A percentile compares a stretch with the other conserved stretches of the same genome.
These are phyloP conservation scores for Rhodotorula sp. DNA, from an alignment of 1,284 basidiomycete species.

Conservation along the genomic window DNA sequence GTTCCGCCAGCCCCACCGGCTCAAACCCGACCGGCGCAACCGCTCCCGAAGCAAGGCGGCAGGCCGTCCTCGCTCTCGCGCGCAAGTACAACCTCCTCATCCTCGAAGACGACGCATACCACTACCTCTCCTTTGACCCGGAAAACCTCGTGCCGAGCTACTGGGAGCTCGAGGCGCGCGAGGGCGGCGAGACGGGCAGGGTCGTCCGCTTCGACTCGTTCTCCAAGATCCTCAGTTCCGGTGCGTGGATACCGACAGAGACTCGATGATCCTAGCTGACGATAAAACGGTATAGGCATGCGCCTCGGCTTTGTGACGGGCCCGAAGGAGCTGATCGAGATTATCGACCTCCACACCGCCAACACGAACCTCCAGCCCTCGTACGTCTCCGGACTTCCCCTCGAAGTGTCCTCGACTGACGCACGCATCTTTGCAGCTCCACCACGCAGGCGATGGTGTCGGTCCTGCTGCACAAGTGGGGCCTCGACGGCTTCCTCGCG, in stretches of 20 bases:
- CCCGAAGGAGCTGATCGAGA: conserved; percentile 69
- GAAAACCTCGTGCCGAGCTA: conserved; percentile 65
- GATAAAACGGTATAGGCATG: conserved; percentile 43
- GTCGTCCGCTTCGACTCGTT: conserved; percentile 84
- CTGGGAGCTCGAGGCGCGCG: conserved; percentile 67
- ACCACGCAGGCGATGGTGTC: conserved; percentile 75
- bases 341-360: conserved; percentile 69
- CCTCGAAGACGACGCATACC: conserved; percentile 82
- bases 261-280: background rate
- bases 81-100: conserved; percentile 77
- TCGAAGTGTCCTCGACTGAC: background rate
- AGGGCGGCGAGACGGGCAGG: conserved; percentile 57
- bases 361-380: conserved; percentile 73
- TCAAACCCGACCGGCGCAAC: conserved; percentile 80
- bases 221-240: conserved; percentile 82
- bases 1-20: conserved; percentile 47
- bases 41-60: conserved; percentile 69
- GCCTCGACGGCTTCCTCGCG: conserved; percentile 65
- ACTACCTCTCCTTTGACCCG: conserved; percentile 66
- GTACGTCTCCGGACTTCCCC: conserved; percentile 6
- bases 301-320: conserved; percentile 77
- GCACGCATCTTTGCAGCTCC: conserved; percentile 53
- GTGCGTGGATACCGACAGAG: conserved; percentile 48
- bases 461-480: conserved; percentile 70
- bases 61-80: conserved; percentile 73